Base-by-base conservation (phyloP, 2,329 filamentous ascomycete genomes). In the Botryosphaeria dothidea region DNA sequence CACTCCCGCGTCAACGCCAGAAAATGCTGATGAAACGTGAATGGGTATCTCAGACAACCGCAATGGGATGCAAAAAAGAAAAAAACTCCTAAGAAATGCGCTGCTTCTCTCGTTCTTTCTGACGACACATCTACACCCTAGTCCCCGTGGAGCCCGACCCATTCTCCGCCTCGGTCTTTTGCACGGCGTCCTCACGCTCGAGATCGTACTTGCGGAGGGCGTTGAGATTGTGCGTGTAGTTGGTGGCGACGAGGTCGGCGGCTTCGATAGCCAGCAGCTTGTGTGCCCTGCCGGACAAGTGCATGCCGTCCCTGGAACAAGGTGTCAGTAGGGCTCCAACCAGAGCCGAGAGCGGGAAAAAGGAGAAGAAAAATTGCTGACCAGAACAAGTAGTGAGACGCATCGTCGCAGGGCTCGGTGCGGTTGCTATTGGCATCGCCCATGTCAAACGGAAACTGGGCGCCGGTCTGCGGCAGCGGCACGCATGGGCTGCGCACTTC, bases 251-350 rank as follows among this genome's bases (percentile, higher is more conserved):
- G 58, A 78, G 68, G 64, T 68, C 70, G 62, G 72, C 76, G 68
- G 76, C 71, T 64, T 75, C 71, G 56, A 65, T 70, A 68, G 74
- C 77, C 65, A 78, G 74, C 70, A 77, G 73, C 64, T 70, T 62
- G 60, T 78, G 74, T 31, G 74, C 75, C 46, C 68, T 69, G 9
- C 74, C 72, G 57, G 72, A 73, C 45, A 78, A 68, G 49, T 75
- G 74, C 51, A 77, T 66, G 56, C 73, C 69, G 67, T 78, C 73
- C 77, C 75, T 78, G 41, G 38, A 57, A 65, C 62, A 58, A 17
- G 27, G 65, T 48, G 54, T 61, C 45, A 60, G 61, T 56, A 64
- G 21, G 43, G 43, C 36, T 38, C 31, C 45, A 62, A 54, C 41
- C 27, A 62, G n/a, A 46, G 49, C n/a, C 34, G 57, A 38, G 27